Evolutionary conservation across 1,139 yeast species (phyloP).

Genomic region (Saccharomyces hybrid): DNA sequence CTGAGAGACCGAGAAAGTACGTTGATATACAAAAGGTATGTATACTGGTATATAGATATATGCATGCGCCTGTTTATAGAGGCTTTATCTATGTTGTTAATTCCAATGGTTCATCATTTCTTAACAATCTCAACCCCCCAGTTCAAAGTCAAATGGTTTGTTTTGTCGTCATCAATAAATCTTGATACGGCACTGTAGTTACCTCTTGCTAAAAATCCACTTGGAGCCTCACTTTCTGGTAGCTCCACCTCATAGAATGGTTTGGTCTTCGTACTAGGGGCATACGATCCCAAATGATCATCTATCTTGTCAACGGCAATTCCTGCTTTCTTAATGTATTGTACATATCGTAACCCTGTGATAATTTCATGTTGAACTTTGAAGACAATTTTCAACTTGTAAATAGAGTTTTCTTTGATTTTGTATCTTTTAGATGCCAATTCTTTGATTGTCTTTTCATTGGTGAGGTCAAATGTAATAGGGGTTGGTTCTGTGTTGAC

Average conservation of each 20-base stretch:
- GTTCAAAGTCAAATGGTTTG: conserved; percentile 64
- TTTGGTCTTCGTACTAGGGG: conserved; percentile 79
- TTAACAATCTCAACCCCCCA: conserved; percentile 76
- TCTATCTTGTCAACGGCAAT: conserved; percentile 80
- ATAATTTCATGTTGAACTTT: conserved; percentile 86
- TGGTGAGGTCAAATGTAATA: conserved; percentile 57
- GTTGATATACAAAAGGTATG: neutral
- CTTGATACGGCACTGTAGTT: conserved; percentile 72
- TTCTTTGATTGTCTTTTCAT: conserved; percentile 42
- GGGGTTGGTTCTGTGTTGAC: conserved; percentile 56
- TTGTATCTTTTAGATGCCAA: conserved; percentile 39
- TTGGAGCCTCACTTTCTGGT: conserved; percentile 88
- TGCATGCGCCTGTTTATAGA: neutral
- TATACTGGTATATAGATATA: neutral
- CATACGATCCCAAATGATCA: conserved; percentile 85
- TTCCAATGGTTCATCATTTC: conserved; percentile 13
- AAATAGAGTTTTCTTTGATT: conserved; percentile 72
- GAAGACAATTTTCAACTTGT: conserved; percentile 67
- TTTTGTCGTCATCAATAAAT: conserved; percentile 83
- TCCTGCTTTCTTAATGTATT: conserved; percentile 79
- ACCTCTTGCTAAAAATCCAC: conserved; percentile 85
- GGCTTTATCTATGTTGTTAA: neutral
- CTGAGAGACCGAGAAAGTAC: neutral
- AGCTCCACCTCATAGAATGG: conserved; percentile 73
- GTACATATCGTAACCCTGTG: conserved; percentile 83